Conservation (phyloP, 257 asterid species). For the Capsicum chinense region DNA sequence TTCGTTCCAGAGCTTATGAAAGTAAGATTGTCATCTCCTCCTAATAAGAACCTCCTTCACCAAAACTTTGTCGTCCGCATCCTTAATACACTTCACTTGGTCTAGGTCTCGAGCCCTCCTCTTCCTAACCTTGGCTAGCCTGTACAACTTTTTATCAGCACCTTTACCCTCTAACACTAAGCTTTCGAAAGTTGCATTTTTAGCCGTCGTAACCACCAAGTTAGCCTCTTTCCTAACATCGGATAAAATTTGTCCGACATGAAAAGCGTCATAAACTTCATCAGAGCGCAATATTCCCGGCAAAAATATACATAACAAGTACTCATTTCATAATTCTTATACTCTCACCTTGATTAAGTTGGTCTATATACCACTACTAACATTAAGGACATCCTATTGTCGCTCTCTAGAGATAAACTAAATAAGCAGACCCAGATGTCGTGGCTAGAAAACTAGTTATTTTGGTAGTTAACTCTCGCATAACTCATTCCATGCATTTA, state of each 20-base stretch:
- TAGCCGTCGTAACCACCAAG: too few species aligned
- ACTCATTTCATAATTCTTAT: background rate
- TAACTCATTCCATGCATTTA: slow-evolving; percentile 2
- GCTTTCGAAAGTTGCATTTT: too few species aligned
- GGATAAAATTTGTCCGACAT: background rate
- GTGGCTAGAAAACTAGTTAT: slow-evolving; percentile 15
- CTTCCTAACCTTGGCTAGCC: too few species aligned
- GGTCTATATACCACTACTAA: slow-evolving; percentile 17
- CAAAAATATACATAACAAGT: background rate
- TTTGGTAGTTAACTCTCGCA: slow-evolving; percentile 2
- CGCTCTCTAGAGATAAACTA: background rate
- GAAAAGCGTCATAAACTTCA: slow-evolving; percentile 20
- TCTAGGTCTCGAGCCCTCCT: too few species aligned
- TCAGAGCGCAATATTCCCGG: background rate
- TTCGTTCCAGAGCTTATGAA: too few species aligned
- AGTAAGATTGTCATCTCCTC: too few species aligned
- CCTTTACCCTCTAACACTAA: too few species aligned
- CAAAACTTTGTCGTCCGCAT: too few species aligned
- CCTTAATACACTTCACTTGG: too few species aligned
- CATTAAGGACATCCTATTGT: background rate
- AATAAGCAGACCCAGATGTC: background rate
- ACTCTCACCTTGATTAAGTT: slow-evolving; percentile 17
- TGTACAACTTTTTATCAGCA: too few species aligned
- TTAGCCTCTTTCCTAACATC: background rate
- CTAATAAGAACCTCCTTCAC: too few species aligned